Evolutionary conservation across 2,329 filamentous ascomycete species (phyloP).

Genomic region (Peltaster fructicola): DNA sequence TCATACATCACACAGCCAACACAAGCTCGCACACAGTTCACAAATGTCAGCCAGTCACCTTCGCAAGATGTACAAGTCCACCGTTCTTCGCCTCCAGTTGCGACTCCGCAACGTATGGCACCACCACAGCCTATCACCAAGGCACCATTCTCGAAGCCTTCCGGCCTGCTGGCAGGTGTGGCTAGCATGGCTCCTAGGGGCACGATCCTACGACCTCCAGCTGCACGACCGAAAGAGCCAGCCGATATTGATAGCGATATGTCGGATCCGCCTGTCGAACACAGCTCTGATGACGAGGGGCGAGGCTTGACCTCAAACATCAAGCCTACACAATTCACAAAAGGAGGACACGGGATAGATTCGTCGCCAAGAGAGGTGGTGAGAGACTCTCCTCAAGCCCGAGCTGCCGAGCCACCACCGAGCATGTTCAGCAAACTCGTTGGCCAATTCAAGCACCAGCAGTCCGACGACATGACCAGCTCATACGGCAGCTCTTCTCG

Average conservation of each 20-base stretch:
- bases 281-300: constrained; percentile 14
- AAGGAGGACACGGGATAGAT: constrained; percentile 19
- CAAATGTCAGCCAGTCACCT: constrained; percentile 15
- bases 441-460: constrained; percentile 11
- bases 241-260: constrained; percentile 26
- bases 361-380: constrained; percentile 14
- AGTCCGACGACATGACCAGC: constrained; percentile 25
- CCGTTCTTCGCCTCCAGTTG: constrained; percentile 58
- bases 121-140: constrained; percentile 9
- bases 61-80: constrained; percentile 52
- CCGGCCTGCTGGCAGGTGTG: constrained; percentile 35
- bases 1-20: constrained; percentile 38
- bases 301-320: constrained; percentile 37
- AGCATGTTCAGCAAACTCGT: constrained; percentile 12
- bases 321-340: constrained; percentile 39
- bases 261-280: constrained; percentile 20
- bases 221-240: constrained; percentile 8
- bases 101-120: constrained; percentile 18
- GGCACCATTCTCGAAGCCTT: constrained; percentile 12
- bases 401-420: constrained; percentile 3
- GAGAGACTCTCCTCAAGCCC: constrained; percentile 13
- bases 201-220: constrained; percentile 42
- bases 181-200: constrained; percentile 64
- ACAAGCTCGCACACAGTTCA: constrained; percentile 33
- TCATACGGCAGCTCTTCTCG: constrained; percentile 19